Conservation (phyloP, 495 filamentous ascomycete genomes). For the Xylaria curta region DNA sequence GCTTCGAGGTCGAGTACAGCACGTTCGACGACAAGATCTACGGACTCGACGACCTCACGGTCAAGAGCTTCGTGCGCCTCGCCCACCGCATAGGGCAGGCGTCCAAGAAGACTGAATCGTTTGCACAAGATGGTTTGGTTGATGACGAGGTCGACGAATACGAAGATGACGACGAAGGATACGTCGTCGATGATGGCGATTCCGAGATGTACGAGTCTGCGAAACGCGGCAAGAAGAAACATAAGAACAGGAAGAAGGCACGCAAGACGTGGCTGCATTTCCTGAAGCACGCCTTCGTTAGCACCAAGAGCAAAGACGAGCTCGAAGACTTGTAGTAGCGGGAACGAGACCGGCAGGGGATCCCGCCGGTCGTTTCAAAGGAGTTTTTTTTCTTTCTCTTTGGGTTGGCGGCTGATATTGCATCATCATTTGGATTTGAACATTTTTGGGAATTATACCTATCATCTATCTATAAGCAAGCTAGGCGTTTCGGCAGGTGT, state of each 20-base stretch:
- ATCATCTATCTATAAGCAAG: constrained; percentile 17
- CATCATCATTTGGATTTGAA: not conserved
- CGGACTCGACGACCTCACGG: constrained; percentile 81
- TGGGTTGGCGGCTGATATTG: not conserved
- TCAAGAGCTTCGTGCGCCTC: constrained; percentile 77
- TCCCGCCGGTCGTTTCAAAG: not conserved
- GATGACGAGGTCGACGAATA: constrained; percentile 13
- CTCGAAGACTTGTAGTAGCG: constrained; percentile 48
- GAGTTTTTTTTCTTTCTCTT: not conserved
- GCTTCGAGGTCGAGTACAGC: constrained; percentile 85
- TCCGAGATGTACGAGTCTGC: constrained; percentile 13
- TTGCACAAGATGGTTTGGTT: constrained; percentile 16
- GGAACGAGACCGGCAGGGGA: not conserved
- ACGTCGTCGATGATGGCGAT: constrained; percentile 18
- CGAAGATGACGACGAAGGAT: constrained; percentile 18
- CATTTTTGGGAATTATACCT: constrained; percentile 16
- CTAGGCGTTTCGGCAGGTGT: constrained; percentile 26
- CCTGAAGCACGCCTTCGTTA: constrained; percentile 78
- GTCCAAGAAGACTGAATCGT: constrained; percentile 33
- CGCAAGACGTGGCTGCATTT: constrained; percentile 78
- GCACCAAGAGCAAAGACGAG: constrained; percentile 68
- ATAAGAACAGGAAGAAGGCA: constrained; percentile 51
- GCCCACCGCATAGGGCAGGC: constrained; percentile 75
- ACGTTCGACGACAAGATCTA: constrained; percentile 78
- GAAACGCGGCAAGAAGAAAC: constrained; percentile 46